phyloP scores from a whole-genome alignment of 2,329 filamentous ascomycete genomes.

The Alternaria rosae region DNA sequence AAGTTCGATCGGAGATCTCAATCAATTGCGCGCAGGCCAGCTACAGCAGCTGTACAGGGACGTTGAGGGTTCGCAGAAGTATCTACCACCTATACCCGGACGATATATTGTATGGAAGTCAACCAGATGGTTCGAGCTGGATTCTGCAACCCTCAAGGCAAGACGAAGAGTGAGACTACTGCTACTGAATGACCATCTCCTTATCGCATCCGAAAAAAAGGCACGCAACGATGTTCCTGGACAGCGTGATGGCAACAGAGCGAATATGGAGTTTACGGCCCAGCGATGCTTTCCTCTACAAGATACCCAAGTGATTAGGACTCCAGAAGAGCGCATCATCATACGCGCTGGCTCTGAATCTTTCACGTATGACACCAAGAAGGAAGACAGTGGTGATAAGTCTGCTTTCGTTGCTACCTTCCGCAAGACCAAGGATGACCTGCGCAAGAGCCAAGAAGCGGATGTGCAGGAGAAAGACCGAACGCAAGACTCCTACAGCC shows the following conservation, averaged over 20 bases:
- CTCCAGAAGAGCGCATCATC: constrained; percentile 73
- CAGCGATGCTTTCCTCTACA: constrained; percentile 93
- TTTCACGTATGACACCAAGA: constrained; percentile 92
- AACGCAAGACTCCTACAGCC: constrained; percentile 83
- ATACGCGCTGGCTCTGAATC: constrained; percentile 88
- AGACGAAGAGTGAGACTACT: constrained; percentile 89
- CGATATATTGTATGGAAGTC: constrained; percentile 94
- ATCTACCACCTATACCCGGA: constrained; percentile 87
- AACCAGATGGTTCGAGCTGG: constrained; percentile 91
- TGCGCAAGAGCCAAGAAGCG: constrained; percentile 83
- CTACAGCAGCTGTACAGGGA: constrained; percentile 89
- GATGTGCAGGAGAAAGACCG: constrained; percentile 89
- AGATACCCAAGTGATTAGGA: constrained; percentile 91
- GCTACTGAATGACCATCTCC: constrained; percentile 89
- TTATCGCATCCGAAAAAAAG: constrained; percentile 94
- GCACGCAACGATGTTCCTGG: constrained; percentile 75
- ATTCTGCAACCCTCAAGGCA: constrained; percentile 97
- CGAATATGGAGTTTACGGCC: constrained; percentile 76
- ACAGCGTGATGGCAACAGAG: constrained; percentile 52
- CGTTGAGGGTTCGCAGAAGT: constrained; percentile 98
- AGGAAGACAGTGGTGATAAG: constrained; percentile 80
- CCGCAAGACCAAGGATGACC: constrained; percentile 88
- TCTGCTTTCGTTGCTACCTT: constrained; percentile 83
- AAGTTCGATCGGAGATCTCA: constrained; percentile 82
- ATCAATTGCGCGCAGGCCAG: constrained; percentile 72